Conservation (phyloP, 1,139 yeast species). For the Blastobotrys ciferrii region DNA sequence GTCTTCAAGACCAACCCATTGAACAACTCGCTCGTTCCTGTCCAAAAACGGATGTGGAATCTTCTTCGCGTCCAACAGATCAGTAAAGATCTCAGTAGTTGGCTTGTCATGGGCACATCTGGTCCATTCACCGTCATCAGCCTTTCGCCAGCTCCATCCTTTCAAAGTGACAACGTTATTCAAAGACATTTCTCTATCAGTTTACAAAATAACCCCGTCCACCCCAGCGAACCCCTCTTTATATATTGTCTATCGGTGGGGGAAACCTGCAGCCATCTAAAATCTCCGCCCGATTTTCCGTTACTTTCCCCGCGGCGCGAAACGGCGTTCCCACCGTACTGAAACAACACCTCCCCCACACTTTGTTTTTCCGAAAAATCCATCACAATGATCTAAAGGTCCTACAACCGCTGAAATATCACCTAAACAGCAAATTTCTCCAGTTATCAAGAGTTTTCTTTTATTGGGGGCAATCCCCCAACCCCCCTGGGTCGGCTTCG, state of each 20-base stretch:
- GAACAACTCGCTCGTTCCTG: conserved; percentile 43
- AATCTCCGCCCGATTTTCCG: background rate
- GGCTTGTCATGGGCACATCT: conserved; percentile 24
- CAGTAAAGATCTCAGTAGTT: conserved; percentile 42
- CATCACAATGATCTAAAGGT: too few species aligned
- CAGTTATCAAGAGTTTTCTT: too few species aligned
- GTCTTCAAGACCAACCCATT: conserved; percentile 47
- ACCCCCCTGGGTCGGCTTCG: too few species aligned
- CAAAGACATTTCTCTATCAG: conserved; percentile 8
- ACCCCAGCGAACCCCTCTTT: background rate
- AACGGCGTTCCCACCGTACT: background rate
- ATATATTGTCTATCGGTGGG: background rate
- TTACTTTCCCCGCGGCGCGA: background rate
- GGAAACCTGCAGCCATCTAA: background rate
- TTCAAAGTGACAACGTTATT: conserved; percentile 8
- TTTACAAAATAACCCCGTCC: background rate
- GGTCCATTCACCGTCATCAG: conserved; percentile 26
- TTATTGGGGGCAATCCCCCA: too few species aligned
- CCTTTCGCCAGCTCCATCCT: conserved; percentile 27
- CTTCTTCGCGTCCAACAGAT: conserved; percentile 38
- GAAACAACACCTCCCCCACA: too few species aligned
- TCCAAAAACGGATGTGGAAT: conserved; percentile 48
- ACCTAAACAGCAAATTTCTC: too few species aligned
- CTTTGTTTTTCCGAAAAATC: background rate
- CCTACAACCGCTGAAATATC: too few species aligned